phyloP scores from a whole-genome alignment of 176 grass and related monocot genomes.

The Oryza glumipatula region DNA sequence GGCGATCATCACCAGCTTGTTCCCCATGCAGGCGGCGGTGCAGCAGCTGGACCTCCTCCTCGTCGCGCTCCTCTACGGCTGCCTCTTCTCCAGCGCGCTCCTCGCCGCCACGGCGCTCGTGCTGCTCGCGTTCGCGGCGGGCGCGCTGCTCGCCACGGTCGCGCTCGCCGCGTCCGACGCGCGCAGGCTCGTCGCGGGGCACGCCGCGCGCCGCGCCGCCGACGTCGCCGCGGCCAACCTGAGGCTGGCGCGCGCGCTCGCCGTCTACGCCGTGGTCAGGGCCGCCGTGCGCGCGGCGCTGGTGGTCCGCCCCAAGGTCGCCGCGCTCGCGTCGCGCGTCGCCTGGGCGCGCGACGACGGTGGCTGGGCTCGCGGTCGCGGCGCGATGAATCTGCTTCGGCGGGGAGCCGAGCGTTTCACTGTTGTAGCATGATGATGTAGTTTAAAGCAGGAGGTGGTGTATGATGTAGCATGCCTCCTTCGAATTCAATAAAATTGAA shows the following conservation, averaged over 20 bases:
- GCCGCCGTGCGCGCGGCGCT: neutral
- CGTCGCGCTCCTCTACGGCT: conserved; percentile 52
- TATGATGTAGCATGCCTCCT: neutral
- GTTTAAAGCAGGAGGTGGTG: neutral
- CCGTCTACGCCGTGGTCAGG: conserved; percentile 46
- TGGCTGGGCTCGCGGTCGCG: too few relatives aligned
- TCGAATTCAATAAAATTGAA: neutral
- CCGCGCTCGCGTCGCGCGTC: conserved; percentile 8
- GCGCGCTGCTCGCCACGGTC: conserved; percentile 25
- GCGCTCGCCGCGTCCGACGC: conserved; percentile 41
- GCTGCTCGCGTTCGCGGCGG: conserved; percentile 41
- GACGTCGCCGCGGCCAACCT: conserved; percentile 30
- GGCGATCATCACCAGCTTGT: neutral
- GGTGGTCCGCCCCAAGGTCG: conserved; percentile 1
- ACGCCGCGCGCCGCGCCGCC: conserved; percentile 17
- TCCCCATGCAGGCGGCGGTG: conserved; percentile 9
- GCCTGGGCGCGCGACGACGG: neutral
- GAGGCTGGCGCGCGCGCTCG: conserved; percentile 58
- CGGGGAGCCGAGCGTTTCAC: neutral
- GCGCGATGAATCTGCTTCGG: neutral
- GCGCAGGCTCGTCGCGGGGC: neutral
- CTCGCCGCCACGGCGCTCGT: conserved; percentile 31
- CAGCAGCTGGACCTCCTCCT: conserved; percentile 69
- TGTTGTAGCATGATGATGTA: neutral
- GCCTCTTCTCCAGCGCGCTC: conserved; percentile 43